phyloP scores from a whole-genome alignment of 2,329 filamentous ascomycete species.

The Fusarium sp. region DNA sequence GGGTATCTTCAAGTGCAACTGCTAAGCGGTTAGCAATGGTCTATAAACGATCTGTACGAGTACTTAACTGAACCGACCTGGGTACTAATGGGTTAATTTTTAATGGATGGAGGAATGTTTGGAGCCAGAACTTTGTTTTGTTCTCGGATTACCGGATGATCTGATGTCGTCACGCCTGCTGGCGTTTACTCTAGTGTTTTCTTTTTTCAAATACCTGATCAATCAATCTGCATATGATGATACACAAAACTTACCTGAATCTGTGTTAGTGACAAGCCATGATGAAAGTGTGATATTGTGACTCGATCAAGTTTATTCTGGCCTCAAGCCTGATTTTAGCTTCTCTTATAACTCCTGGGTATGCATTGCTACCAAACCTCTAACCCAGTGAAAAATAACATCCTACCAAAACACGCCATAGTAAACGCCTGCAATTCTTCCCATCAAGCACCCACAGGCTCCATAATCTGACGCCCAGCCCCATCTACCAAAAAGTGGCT shows the following conservation, averaged over 20 bases:
- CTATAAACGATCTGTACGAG: neutral
- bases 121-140: slow-evolving; percentile 13
- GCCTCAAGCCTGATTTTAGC: neutral
- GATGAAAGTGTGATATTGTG: neutral
- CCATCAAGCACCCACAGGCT: slow-evolving; percentile 47
- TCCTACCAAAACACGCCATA: neutral
- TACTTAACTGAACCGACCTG: neutral
- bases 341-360: slow-evolving; percentile 20
- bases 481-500: slow-evolving; percentile 58
- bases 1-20: slow-evolving; percentile 52
- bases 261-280: neutral
- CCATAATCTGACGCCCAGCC: slow-evolving; percentile 53
- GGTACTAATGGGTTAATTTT: slow-evolving; percentile 12
- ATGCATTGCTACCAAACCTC: neutral
- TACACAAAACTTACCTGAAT: neutral
- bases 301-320: neutral
- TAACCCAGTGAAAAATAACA: neutral
- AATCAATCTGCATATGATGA: slow-evolving; percentile 14
- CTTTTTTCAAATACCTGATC: neutral
- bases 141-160: slow-evolving; percentile 30
- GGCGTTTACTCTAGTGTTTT: slow-evolving; percentile 14
- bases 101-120: slow-evolving; percentile 24
- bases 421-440: neutral
- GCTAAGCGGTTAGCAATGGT: slow-evolving; percentile 40
- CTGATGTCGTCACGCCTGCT: slow-evolving; percentile 8